These are phyloP conservation scores for Cladorrhinum sp. DNA, from an alignment of 2,329 filamentous ascomycete genomes.

Conservation along the genomic window DNA sequence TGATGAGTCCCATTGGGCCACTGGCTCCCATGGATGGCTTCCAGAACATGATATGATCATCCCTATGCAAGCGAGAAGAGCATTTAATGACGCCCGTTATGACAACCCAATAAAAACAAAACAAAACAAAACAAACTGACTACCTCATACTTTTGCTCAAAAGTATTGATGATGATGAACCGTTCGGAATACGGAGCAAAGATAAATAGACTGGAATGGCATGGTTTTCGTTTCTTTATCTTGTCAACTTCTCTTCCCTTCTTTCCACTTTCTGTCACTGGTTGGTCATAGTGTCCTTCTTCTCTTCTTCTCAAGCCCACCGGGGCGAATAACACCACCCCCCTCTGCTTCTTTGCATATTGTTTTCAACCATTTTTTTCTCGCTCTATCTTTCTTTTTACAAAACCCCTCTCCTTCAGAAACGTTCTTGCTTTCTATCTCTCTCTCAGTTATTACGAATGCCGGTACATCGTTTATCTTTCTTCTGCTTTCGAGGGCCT, in stretches of 20 bases:
- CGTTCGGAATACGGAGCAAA: conserved; percentile 5
- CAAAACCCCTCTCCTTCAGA: too few relatives aligned
- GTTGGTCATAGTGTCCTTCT: background rate
- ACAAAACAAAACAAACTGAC: conserved; percentile 4
- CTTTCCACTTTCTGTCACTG: background rate
- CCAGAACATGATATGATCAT: conserved; percentile 46
- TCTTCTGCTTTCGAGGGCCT: conserved; percentile 3
- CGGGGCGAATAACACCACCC: background rate
- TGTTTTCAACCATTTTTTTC: background rate
- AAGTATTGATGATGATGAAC: conserved; percentile 6
- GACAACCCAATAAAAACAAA: conserved; percentile 4
- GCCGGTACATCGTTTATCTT: conserved; percentile 5
- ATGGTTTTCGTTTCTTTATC: conserved; percentile 8
- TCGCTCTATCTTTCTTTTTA: background rate
- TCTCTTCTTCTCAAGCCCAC: background rate
- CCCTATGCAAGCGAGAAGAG: background rate
- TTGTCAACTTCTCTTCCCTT: background rate
- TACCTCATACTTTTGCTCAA: conserved; percentile 2
- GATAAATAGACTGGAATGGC: conserved; percentile 10
- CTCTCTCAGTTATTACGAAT: background rate
- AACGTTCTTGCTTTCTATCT: background rate
- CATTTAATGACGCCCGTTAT: conserved; percentile 14
- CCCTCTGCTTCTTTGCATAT: background rate
- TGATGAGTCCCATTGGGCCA: conserved; percentile 25
- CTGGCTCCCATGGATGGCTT: conserved; percentile 37